Conservation (phyloP, 2,329 filamentous ascomycete species). For the Parastagonospora nodorum region DNA sequence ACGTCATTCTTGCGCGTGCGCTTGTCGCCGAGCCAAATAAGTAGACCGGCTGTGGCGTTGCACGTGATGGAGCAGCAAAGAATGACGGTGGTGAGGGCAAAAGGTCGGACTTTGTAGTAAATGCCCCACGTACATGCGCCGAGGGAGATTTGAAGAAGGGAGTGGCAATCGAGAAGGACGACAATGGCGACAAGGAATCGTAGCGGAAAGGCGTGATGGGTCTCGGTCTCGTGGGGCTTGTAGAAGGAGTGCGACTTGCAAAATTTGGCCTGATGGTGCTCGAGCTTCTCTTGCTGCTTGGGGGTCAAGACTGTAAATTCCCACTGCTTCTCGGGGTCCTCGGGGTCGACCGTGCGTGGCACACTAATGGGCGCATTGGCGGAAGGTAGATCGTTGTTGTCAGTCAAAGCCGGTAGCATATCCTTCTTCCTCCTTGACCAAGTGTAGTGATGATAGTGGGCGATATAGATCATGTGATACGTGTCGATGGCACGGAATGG, state of each 20-base stretch:
- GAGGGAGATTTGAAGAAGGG: constrained; percentile 77
- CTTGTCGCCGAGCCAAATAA: constrained; percentile 78
- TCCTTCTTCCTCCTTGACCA: constrained; percentile 69
- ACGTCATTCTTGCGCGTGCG: constrained; percentile 86
- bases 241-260: constrained; percentile 86
- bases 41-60: constrained; percentile 75
- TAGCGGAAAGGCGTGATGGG: constrained; percentile 79
- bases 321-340: constrained; percentile 43
- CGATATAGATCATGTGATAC: constrained; percentile 85
- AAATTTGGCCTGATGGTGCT: constrained; percentile 80
- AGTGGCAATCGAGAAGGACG: constrained; percentile 79
- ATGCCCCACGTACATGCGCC: constrained; percentile 81
- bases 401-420: constrained; percentile 64
- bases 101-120: constrained; percentile 69
- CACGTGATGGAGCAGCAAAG: constrained; percentile 78
- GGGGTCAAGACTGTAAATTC: constrained; percentile 66
- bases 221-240: constrained; percentile 83
- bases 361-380: constrained; percentile 51
- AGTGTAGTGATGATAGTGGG: constrained; percentile 70
- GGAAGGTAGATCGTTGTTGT: constrained; percentile 71
- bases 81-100: constrained; percentile 78
- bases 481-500: constrained; percentile 80
- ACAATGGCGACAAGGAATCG: constrained; percentile 76
- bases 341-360: constrained; percentile 43
- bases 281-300: constrained; percentile 70